These are phyloP conservation scores for Aquilaria sinensis DNA, from an alignment of 345 rosid genomes.

Conservation along the genomic window DNA sequence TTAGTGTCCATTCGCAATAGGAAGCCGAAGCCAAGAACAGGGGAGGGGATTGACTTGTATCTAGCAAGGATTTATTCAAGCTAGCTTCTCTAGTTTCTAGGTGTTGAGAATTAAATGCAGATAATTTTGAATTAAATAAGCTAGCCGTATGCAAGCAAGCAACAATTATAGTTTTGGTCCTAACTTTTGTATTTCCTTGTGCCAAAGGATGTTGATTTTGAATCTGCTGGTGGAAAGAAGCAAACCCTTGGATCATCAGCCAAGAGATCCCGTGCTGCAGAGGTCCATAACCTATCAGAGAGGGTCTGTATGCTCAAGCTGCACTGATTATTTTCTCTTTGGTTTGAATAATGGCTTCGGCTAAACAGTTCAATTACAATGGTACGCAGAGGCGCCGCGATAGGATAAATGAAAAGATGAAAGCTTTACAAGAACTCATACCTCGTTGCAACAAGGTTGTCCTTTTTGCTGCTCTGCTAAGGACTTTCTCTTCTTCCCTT, in stretches of 20 bases:
- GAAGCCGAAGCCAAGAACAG: too few relatives aligned
- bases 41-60: too few relatives aligned
- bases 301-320: slow-evolving; percentile 45
- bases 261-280: slow-evolving; percentile 85
- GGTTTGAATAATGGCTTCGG: neutral
- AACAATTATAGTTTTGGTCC: neutral
- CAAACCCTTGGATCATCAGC: slow-evolving; percentile 52
- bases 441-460: slow-evolving; percentile 45
- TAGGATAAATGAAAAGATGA: slow-evolving; percentile 60
- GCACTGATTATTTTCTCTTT: neutral
- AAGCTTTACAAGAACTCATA: slow-evolving; percentile 59
- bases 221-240: slow-evolving; percentile 49
- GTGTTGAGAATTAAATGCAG: neutral
- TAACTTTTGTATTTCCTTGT: neutral
- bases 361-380: slow-evolving; percentile 3
- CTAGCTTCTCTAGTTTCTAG: neutral
- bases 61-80: too few relatives aligned
- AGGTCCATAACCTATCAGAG: slow-evolving; percentile 95
- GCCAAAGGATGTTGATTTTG: slow-evolving; percentile 53
- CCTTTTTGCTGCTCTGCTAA: neutral
- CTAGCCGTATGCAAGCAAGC: too few relatives aligned
- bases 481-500: neutral
- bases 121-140: too few relatives aligned
- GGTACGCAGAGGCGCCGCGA: slow-evolving; percentile 51
- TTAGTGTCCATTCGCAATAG: too few relatives aligned